Conservation (phyloP, 2,329 filamentous ascomycete species). For the Colletotrichum tamarilloi region DNA sequence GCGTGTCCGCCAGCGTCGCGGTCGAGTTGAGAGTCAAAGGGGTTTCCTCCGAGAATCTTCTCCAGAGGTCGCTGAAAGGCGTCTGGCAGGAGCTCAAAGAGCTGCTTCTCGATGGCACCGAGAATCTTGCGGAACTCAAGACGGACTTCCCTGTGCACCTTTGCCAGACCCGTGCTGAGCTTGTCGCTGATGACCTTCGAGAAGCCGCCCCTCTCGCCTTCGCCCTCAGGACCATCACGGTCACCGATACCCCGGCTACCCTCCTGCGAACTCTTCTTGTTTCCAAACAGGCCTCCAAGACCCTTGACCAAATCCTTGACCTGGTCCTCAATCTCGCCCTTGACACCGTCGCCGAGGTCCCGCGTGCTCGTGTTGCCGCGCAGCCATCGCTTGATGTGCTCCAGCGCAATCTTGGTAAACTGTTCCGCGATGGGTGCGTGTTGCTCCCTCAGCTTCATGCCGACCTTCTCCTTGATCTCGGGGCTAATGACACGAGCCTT, state of each 20-base stretch:
- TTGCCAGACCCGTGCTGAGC: conserved; percentile 55
- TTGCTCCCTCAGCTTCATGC: conserved; percentile 51
- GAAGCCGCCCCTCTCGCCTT: conserved; percentile 49
- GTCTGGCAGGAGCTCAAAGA: conserved; percentile 57
- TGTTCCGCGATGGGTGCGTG: conserved; percentile 57
- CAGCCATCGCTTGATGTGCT: conserved; percentile 58
- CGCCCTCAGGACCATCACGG: conserved; percentile 38
- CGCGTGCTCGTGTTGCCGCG: conserved; percentile 54
- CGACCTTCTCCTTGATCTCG: conserved; percentile 58
- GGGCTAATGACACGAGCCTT: conserved; percentile 57
- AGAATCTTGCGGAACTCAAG: conserved; percentile 58
- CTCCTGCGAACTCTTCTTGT: conserved; percentile 44
- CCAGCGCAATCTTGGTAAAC: conserved; percentile 57
- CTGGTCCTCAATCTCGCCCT: conserved; percentile 56
- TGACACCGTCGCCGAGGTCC: conserved; percentile 55
- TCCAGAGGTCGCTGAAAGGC: conserved; percentile 55
- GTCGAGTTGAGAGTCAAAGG: conserved; percentile 57
- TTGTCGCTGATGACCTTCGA: conserved; percentile 59
- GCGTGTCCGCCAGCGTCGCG: conserved; percentile 43
- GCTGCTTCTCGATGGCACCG: conserved; percentile 56
- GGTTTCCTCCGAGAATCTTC: conserved; percentile 59
- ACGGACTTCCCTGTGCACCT: conserved; percentile 56
- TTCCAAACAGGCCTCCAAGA: conserved; percentile 53
- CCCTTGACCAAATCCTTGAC: conserved; percentile 58
- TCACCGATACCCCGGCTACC: conserved; percentile 46